Percentiles rank a stretch among this genome's conserved stretches.
Conservation (phyloP, 139 green algal genomes). For the Closterium sp. region DNA sequence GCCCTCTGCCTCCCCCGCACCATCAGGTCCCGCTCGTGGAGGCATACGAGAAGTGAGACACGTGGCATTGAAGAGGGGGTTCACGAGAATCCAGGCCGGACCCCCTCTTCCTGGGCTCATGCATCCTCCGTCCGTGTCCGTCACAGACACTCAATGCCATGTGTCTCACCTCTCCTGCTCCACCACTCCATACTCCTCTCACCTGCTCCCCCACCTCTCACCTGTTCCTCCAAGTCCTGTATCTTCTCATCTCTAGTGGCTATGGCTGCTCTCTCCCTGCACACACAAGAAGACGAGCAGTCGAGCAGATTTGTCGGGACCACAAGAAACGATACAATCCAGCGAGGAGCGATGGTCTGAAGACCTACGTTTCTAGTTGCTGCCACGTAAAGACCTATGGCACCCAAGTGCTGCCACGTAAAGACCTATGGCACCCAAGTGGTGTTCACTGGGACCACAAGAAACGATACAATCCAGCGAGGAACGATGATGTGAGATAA, state of each 20-base stretch:
- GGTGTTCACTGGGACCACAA: background rate
- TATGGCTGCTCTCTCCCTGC: slow-evolving; percentile 11
- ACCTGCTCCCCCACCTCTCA: slow-evolving; percentile 1
- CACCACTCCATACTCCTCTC: background rate
- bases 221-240: slow-evolving; percentile 45
- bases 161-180: background rate
- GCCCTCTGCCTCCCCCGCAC: background rate
- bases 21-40: background rate
- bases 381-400: background rate
- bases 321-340: background rate
- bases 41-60: background rate
- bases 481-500: background rate
- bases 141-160: no score
- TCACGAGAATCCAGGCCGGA: background rate
- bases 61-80: background rate
- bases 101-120: no score
- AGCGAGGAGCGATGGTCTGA: background rate
- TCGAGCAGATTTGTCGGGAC: background rate
- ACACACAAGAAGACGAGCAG: background rate
- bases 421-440: no score
- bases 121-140: no score
- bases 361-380: background rate
- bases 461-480: background rate
- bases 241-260: slow-evolving; percentile 21
- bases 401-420: background rate